Evolutionary conservation across 1,284 basidiomycete genomes (phyloP), one percentile per base, ranked within the genome.

Genomic region (Pseudozyma sp.): DNA sequence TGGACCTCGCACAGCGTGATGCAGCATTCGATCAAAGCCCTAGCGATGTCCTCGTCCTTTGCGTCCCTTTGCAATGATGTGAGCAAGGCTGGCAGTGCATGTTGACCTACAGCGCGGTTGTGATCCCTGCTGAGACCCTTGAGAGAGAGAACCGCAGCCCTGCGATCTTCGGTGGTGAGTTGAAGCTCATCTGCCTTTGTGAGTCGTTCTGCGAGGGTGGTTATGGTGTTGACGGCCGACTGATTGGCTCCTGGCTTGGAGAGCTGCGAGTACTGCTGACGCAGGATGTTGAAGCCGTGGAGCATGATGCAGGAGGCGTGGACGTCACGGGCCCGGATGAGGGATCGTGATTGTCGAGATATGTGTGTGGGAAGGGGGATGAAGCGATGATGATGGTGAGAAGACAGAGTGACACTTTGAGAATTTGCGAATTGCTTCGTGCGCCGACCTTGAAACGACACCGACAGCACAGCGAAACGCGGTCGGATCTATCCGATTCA

Each of bases 111-210:
- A 10, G 86, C 85, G 65, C 90, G 88, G 84, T 92, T 94, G 87
- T 92, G 94, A 85, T 97, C 95, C 58, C 94, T 89, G 49, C 91
- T 88, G 51, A 98, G 89, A 14, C 94, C 94, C 84, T 98, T 98
- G 77, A 99, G 89, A 0, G 94, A 90, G 45, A 97, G 87, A 9
- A 99, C 91, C 0, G 95, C 92, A 17, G 95, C 95, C 54, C 94
- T 89, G 75, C 95, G 88, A 86, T 98, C 96, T 45, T 94, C 78
- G 40, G 74, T 46, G 44, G 52, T 24, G 31, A 62, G 44, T 19
- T 69, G 58, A 13, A 54, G 54, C 29, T 77, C 62, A 5, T 68
- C 61, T 24, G 68, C 68, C 30, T 75, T 61, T n/a, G 48, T 6
- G 7, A 99, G 90, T 51, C 94, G 88, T 83, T 97, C 94, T 72